These are phyloP conservation scores for Pulveroboletus sp. DNA, from an alignment of 768 basidiomycete species.

Conservation along the genomic window DNA sequence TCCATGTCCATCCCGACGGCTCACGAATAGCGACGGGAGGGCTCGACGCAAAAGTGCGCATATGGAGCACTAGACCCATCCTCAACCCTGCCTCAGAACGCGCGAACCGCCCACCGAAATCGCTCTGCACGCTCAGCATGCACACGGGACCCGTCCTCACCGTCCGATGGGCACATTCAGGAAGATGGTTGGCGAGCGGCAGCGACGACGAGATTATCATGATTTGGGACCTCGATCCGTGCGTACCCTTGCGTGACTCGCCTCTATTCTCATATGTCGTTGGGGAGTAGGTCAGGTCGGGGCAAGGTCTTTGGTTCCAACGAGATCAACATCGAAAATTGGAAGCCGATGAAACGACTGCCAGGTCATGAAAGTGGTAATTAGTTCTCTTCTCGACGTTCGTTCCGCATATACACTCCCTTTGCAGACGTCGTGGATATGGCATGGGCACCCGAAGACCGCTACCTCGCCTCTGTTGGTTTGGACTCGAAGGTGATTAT, in stretches of 20 bases:
- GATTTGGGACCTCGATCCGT: constrained; percentile 98
- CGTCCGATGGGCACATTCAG: constrained; percentile 91
- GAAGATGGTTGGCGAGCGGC: constrained; percentile 91
- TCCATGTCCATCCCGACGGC: constrained; percentile 93
- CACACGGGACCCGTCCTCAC: constrained; percentile 92
- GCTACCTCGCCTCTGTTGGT: constrained; percentile 90
- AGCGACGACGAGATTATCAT: constrained; percentile 95
- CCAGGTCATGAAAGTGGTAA: constrained; percentile 93
- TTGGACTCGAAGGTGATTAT: constrained; percentile 88
- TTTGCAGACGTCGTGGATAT: constrained; percentile 85
- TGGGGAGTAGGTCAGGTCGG: constrained; percentile 54
- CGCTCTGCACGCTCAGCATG: constrained; percentile 86
- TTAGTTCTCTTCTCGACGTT: constrained; percentile 18
- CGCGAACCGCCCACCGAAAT: constrained; percentile 74
- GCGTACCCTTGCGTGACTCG: constrained; percentile 29
- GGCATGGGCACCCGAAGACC: constrained; percentile 91
- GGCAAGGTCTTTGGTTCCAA: constrained; percentile 93
- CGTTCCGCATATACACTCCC: constrained; percentile 4
- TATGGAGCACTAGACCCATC: constrained; percentile 97
- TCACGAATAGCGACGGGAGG: constrained; percentile 97
- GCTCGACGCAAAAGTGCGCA: constrained; percentile 90
- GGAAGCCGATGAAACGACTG: constrained; percentile 90
- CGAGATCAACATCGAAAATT: constrained; percentile 94
- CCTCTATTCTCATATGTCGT: constrained; percentile 4
- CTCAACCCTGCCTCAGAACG: constrained; percentile 66